Evolutionary conservation across 129 eudicot genomes (phyloP), one percentile per base, ranked within the genome.

Genomic region (Chrysanthemum lavandulifolium): DNA sequence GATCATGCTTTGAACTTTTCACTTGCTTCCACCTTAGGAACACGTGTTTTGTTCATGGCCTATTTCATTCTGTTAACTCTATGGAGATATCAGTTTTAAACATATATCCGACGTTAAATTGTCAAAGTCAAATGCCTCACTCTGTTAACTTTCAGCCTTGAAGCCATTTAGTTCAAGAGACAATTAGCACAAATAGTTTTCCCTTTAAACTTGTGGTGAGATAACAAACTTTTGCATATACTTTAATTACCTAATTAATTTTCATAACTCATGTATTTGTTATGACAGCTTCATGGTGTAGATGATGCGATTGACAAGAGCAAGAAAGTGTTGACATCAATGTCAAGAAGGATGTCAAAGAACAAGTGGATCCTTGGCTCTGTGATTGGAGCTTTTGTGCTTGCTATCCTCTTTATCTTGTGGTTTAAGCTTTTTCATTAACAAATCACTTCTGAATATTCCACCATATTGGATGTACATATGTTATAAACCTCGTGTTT

Each of bases 291-390:
- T 71, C 96, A 87, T 72, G 97, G 93, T 13, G 96, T 95, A 19
- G 99, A 95, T 69, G 89, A 86, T 71, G 99, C 94, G 61, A 90
- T 95, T 69, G 99, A 90, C 72, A 95, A 90, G 77, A 88, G 96
- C 65, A 95, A 95, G 79, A 95, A 90, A 86, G 88, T 95, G 52
- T 76, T 95, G 85, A 86, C 84, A 13, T 67, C 97, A 54, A 95
- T 95, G 99, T 79, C 91, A 9, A 88, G 86, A 74, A 88, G 99
- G 86, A 88, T 95, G 77, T 86, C 89, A 76, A 82, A 90, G 82
- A 83, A 90, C 80, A 95, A 90, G 76, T 88, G 91, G 99, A 90
- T 95, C 18, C 71, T 86, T 25, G 99, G 88, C 49, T 84, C 94
- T 57, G 69, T 95, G 59, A 90, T 95, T 82, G 94, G 86, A 56